These are phyloP conservation scores for Pichia gijzeniarum DNA, from an alignment of 805 yeast genomes.

Conservation along the genomic window DNA sequence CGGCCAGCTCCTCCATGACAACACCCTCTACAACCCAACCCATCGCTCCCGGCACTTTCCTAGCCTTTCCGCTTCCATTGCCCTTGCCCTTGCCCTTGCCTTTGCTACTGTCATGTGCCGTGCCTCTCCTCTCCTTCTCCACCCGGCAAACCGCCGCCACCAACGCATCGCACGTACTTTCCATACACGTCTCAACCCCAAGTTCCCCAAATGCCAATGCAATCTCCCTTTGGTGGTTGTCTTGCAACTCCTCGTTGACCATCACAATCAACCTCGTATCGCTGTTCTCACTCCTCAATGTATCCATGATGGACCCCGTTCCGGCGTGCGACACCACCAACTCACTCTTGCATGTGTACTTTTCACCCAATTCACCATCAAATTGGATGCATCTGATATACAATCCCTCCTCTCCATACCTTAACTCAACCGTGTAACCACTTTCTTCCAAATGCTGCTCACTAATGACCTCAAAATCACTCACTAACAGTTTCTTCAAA, in stretches of 20 bases:
- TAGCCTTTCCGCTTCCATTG: no score
- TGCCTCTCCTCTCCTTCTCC: not conserved
- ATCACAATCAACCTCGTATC: constrained; percentile 60
- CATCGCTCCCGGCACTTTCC: not conserved
- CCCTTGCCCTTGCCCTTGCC: no score
- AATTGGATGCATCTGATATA: constrained; percentile 43
- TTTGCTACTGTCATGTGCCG: no score
- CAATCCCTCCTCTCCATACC: not conserved
- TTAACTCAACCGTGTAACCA: not conserved
- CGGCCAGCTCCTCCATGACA: not conserved
- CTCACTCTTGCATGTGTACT: constrained; percentile 40
- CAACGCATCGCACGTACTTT: not conserved
- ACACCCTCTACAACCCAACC: not conserved
- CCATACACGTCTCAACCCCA: constrained; percentile 23
- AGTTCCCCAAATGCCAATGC: constrained; percentile 46
- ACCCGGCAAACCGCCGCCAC: not conserved
- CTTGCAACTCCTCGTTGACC: constrained; percentile 67
- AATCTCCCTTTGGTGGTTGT: constrained; percentile 78
- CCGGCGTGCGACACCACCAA: constrained; percentile 84
- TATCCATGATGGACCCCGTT: constrained; percentile 86
- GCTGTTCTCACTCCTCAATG: constrained; percentile 36
- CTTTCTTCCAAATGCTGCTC: not conserved
- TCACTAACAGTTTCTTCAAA: not conserved
- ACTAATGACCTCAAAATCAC: not conserved
- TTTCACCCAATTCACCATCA: constrained; percentile 33